Conservation (phyloP, 768 basidiomycete genomes). For the Suillus lakei region DNA sequence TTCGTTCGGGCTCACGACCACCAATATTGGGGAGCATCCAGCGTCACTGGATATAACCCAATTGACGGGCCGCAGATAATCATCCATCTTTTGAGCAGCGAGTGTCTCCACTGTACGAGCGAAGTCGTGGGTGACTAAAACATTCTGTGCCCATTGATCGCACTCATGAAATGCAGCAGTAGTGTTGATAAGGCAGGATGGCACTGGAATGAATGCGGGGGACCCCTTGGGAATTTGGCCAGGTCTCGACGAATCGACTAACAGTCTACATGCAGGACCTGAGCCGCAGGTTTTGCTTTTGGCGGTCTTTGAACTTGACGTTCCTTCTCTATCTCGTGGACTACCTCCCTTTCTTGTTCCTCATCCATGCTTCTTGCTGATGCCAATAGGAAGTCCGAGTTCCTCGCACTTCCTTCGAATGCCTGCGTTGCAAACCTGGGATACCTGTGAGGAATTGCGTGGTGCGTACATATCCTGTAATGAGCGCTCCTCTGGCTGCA, state of each 20-base stretch:
- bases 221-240: conserved; percentile 31
- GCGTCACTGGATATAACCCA: conserved; percentile 28
- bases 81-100: neutral
- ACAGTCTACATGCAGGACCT: conserved; percentile 30
- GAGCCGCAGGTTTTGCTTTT: conserved; percentile 23
- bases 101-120: conserved; percentile 12
- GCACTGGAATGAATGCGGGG: conserved; percentile 24
- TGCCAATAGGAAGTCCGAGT: conserved; percentile 19
- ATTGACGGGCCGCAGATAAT: conserved; percentile 33
- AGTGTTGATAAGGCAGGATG: conserved; percentile 15
- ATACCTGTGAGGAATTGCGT: neutral
- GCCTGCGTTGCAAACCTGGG: neutral
- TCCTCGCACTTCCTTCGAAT: conserved; percentile 19
- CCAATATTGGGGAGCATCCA: conserved; percentile 27
- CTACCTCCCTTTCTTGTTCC: conserved; percentile 56
- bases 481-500: conserved; percentile 45
- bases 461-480: conserved; percentile 42
- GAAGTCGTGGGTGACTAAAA: conserved; percentile 26
- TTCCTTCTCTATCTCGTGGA: conserved; percentile 50
- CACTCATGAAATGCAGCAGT: conserved; percentile 21
- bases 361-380: conserved; percentile 40
- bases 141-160: conserved; percentile 22
- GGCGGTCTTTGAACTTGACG: conserved; percentile 43
- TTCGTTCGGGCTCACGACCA: conserved; percentile 49
- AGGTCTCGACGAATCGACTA: conserved; percentile 26